Base-by-base conservation (phyloP, 352 stramenopile genomes). In the Phytophthora uliginosa region DNA sequence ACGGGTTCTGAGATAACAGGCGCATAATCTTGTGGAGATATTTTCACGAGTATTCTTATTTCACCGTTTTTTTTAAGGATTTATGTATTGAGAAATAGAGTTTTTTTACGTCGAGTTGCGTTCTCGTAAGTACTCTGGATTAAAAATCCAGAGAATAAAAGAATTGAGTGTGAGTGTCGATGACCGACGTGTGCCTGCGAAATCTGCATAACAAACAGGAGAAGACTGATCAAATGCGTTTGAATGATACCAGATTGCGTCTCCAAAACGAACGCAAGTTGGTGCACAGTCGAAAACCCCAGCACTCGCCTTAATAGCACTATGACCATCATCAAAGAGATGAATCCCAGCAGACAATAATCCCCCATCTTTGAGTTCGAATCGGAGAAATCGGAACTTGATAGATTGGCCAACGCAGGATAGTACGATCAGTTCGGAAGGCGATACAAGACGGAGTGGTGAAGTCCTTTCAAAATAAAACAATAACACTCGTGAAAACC, bases 181-280 rank as follows among this genome's bases (percentile, higher is more conserved):
- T 28, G 3, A 77, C 71, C 71, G n/a, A 80, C 65, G 26, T 84
- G 74, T 7, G 63, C 26, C 7, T 82, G 9, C 34, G 72, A 77
- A 34, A 61, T 70, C 42, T 83, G 72, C 33, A 76, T 63, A 28
- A 81, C 55, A 51, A 78, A 85, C n/a, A 77, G 61, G 2, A 77
- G 52, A 34, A 73, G 76, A 6, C 78, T 59, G 12, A 74, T 10
- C 1, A 82, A 52, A 36, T 80, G 78, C 15, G 58, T 69, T 28
- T 85, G 69, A 2, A 83, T 69, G 2, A 74, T 59, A 15, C 36
- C 57, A 10, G 17, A 18, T 52, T 83, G 68, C 13, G 18, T 74
- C 13, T 76, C 66, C 2, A 85, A 31, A 31, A 85, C 75, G 31
- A 83, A 83, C 4, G 69, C 53, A 1, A 83, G 58, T 54, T 83